Evolutionary conservation across 805 yeast species (phyloP).

Genomic region (Saccharomycopsis schoenii): DNA sequence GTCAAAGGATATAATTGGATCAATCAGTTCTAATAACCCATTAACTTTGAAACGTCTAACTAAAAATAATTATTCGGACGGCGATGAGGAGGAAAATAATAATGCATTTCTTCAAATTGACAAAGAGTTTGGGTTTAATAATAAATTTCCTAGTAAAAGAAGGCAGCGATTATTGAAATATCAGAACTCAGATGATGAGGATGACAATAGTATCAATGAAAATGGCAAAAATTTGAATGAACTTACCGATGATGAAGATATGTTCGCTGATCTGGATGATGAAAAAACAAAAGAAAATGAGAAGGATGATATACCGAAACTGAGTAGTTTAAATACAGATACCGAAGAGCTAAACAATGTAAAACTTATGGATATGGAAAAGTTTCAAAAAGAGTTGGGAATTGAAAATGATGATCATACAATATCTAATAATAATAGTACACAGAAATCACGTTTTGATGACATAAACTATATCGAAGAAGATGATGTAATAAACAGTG

Average conservation of each 20-base stretch:
- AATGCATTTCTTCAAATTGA: conserved; percentile 8
- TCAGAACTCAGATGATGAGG: conserved; percentile 15
- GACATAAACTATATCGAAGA: background rate
- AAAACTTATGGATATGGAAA: conserved; percentile 6
- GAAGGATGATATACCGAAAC: background rate
- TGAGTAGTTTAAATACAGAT: background rate
- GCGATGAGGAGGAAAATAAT: background rate
- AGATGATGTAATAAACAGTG: background rate
- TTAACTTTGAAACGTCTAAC: background rate
- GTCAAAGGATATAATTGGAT: background rate
- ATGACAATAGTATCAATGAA: background rate
- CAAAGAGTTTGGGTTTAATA: conserved; percentile 9
- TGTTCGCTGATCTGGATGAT: conserved; percentile 14
- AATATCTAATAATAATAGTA: background rate
- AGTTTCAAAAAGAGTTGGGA: conserved; percentile 8
- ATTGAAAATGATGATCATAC: background rate
- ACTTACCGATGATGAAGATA: conserved; percentile 8
- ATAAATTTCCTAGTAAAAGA: background rate
- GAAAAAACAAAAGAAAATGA: conserved; percentile 2
- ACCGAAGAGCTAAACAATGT: conserved; percentile 1
- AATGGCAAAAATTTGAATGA: background rate
- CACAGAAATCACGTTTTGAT: background rate
- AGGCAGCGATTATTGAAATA: background rate
- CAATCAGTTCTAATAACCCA: conserved; percentile 7
- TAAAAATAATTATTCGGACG: background rate